A percentile compares a stretch with the other conserved stretches of the same genome.
Conservation (phyloP, 768 basidiomycete genomes). For the Lyophyllum atratum region DNA sequence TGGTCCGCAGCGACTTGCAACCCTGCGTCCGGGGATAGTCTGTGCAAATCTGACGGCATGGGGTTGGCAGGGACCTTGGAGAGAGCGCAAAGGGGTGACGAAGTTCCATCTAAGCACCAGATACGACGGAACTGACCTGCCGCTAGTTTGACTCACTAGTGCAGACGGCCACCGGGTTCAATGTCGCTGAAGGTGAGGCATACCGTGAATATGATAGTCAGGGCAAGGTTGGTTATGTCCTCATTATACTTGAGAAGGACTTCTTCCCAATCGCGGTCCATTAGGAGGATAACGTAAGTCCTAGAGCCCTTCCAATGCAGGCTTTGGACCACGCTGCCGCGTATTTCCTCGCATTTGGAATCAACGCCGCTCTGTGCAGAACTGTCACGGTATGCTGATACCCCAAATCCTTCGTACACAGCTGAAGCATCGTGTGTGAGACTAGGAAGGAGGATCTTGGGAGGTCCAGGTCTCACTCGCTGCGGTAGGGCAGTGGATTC, state of each 20-base stretch:
- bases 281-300: background rate
- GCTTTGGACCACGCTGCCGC: slow-evolving; percentile 62
- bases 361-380: slow-evolving; percentile 54
- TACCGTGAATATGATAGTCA: slow-evolving; percentile 33
- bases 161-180: slow-evolving; percentile 63
- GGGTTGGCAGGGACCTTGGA: slow-evolving; percentile 62
- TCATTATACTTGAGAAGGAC: background rate
- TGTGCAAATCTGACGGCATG: slow-evolving; percentile 57
- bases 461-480: slow-evolving; percentile 62
- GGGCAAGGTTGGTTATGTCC: background rate
- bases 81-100: slow-evolving; percentile 50
- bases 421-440: background rate
- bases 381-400: slow-evolving; percentile 44
- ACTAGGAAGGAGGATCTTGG: slow-evolving; percentile 62
- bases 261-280: background rate
- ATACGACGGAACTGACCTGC: background rate
- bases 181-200: slow-evolving; percentile 55
- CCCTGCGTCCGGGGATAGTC: slow-evolving; percentile 47
- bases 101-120: background rate
- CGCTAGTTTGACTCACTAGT: slow-evolving; percentile 65
- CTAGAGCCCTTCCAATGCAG: slow-evolving; percentile 48
- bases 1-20: slow-evolving; percentile 38
- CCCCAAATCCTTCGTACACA: background rate
- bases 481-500: slow-evolving; percentile 56
- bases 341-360: slow-evolving; percentile 60